Base-by-base conservation (phyloP, 345 rosid genomes). In the Gossypium australe region DNA sequence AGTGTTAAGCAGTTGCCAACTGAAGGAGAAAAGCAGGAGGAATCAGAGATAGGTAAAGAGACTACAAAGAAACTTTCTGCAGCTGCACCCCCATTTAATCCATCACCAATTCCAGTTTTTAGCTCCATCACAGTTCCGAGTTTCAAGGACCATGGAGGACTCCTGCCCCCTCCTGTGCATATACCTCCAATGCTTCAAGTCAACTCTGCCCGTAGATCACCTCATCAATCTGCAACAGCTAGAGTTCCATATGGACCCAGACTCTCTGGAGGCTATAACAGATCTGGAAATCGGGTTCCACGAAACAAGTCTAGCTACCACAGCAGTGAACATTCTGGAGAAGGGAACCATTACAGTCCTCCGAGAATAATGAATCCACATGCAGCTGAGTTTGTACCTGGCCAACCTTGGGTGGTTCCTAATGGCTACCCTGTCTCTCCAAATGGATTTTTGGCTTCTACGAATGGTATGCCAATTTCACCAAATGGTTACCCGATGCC, bases 181-280 rank as follows among this genome's bases (percentile, higher is more conserved):
- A 83, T 95, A 67, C 87, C 97, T 80, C 94, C 92, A 61, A 88
- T 95, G 90, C 88, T 89, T 80, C 78, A 87, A 16, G 80, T 93
- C 57, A 91, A 75, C 86, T 87, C 91, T 75, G 86, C 85, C 58
- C 90, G 93, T 56, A 87, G 96, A 82, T 91, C 97, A 75, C 89
- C 92, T 74, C 97, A 91, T 84, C 99, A 95, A 55, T 92, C 99
- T 56, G 97, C 94, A 24, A 90, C 97, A 60, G 92, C 98, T 41
- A 83, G 99, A 76, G 98, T 95, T 78, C 99, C 99, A 17, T 95
- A 93, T 58, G 99, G 99, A 61, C 99, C 99, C 10, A 87, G 99
- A 86, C 89, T 95, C 45, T 91, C 99, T 68, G 93, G 94, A 65
- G 84, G 93, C 68, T 90, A 85, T 78, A 95, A 89, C 83, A 89